Conservation (phyloP, 371 early-diverging fungal genomes). For the Coemansia sp. region DNA sequence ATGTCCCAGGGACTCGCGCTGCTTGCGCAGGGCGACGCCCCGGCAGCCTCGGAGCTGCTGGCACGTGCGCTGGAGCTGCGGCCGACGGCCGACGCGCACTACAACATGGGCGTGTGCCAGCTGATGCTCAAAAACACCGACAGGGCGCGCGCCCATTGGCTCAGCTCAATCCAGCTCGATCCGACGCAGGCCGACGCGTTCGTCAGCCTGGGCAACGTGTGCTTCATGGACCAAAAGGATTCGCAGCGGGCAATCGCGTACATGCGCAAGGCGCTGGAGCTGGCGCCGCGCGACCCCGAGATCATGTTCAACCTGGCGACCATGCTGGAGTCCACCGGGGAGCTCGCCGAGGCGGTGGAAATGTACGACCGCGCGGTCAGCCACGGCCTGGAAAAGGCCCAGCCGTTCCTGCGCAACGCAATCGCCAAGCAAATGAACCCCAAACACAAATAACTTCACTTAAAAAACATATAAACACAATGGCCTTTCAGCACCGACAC, state of each 20-base stretch:
- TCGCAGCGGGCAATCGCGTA: slow-evolving; percentile 61
- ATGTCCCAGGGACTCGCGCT: slow-evolving; percentile 5
- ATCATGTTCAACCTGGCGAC: slow-evolving; percentile 75
- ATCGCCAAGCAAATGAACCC: slow-evolving; percentile 43
- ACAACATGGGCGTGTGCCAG: slow-evolving; percentile 79
- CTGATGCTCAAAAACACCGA: slow-evolving; percentile 67
- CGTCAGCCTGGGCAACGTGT: slow-evolving; percentile 79
- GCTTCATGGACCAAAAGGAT: slow-evolving; percentile 65
- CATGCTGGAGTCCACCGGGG: slow-evolving; percentile 69
- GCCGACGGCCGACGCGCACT: slow-evolving; percentile 49
- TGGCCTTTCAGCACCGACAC: slow-evolving; percentile 2
- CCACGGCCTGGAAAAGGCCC: slow-evolving; percentile 65
- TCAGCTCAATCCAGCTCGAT: slow-evolving; percentile 64
- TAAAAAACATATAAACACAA: not conserved
- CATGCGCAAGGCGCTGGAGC: slow-evolving; percentile 67
- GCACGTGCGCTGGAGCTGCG: not conserved
- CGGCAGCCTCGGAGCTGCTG: not conserved
- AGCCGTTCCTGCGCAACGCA: slow-evolving; percentile 59
- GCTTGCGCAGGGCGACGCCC: slow-evolving; percentile 9
- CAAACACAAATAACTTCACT: not conserved
- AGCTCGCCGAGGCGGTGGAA: slow-evolving; percentile 67
- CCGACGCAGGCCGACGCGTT: slow-evolving; percentile 75
- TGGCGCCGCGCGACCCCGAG: slow-evolving; percentile 72
- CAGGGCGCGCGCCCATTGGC: slow-evolving; percentile 67
- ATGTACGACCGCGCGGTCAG: slow-evolving; percentile 65